Conservation (phyloP, 148 eudicot species). For the Rhododendron henanense region DNA sequence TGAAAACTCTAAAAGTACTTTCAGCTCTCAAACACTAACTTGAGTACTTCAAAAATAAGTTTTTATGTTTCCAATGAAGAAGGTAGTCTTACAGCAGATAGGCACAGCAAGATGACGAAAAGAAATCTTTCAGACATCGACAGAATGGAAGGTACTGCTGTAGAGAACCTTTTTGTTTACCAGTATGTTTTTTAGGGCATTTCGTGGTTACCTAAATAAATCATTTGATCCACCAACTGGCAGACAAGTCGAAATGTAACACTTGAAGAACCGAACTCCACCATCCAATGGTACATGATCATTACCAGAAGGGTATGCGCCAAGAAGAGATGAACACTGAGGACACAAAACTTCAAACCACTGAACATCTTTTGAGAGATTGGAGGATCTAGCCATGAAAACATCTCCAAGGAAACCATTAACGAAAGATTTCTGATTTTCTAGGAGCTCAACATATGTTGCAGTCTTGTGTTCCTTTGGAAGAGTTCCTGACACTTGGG, state of each 20-base stretch:
- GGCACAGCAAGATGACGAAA: neutral
- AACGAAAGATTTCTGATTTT: slow-evolving; percentile 66
- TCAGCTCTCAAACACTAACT: neutral
- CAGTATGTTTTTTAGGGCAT: neutral
- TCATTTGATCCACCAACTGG: slow-evolving; percentile 40
- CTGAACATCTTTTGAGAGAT: slow-evolving; percentile 70
- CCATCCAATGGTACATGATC: slow-evolving; percentile 60
- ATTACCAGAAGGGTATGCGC: slow-evolving; percentile 67
- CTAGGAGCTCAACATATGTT: slow-evolving; percentile 37
- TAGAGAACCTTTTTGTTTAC: neutral
- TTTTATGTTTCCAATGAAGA: neutral
- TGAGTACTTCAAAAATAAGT: neutral
- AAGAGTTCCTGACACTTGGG: slow-evolving; percentile 24
- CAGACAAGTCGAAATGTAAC: slow-evolving; percentile 65
- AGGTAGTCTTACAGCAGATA: neutral
- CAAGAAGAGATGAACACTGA: slow-evolving; percentile 64
- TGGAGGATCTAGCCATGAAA: slow-evolving; percentile 59
- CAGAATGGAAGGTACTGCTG: neutral
- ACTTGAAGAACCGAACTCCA: slow-evolving; percentile 77
- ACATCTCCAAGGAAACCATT: slow-evolving; percentile 83
- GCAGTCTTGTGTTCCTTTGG: slow-evolving; percentile 23
- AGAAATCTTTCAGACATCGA: neutral
- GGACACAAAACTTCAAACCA: slow-evolving; percentile 73
- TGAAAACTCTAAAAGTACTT: neutral
- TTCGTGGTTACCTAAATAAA: slow-evolving; percentile 53